A percentile compares a stretch with the other conserved stretches of the same genome.
phyloP scores from a whole-genome alignment of 805 yeast genomes.

The Blastobotrys mokoenaii region DNA sequence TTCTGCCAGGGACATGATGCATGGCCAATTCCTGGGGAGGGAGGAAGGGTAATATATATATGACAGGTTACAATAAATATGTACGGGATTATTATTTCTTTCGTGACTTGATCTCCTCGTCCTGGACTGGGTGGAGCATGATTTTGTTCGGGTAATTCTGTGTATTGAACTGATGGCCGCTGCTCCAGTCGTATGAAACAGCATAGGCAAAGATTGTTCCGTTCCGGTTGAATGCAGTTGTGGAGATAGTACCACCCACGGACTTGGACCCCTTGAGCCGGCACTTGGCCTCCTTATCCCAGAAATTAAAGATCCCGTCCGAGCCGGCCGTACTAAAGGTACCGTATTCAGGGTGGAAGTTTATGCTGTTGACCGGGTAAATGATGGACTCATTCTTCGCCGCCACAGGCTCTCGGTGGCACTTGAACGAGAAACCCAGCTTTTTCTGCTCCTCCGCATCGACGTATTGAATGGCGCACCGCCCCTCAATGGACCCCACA shows the following conservation, averaged over 20 bases:
- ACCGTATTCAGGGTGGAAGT: conserved; percentile 83
- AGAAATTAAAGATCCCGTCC: conserved; percentile 87
- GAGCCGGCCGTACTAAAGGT: conserved; percentile 92
- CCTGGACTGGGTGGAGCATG: conserved; percentile 76
- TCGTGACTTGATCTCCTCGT: conserved; percentile 63
- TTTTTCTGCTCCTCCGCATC: conserved; percentile 43
- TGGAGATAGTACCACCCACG: conserved; percentile 52
- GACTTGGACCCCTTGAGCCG: conserved; percentile 71
- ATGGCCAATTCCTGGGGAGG: too few species aligned
- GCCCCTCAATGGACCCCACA: conserved; percentile 86
- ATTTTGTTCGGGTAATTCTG: conserved; percentile 68
- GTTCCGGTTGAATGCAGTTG: conserved; percentile 69
- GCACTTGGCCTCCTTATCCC: conserved; percentile 92
- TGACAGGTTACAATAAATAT: too few species aligned
- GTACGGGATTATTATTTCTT: too few species aligned
- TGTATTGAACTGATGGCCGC: conserved; percentile 63
- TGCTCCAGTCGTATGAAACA: conserved; percentile 89
- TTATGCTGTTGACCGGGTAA: conserved; percentile 70
- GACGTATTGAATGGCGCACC: conserved; percentile 90
- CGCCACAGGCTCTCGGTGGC: conserved; percentile 60
- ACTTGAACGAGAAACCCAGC: conserved; percentile 81
- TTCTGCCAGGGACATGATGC: too few species aligned
- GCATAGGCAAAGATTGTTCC: conserved; percentile 90
- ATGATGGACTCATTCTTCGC: conserved; percentile 53
- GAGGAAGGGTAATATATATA: too few species aligned